These are phyloP conservation scores for Amphirosellinia nigrospora DNA, from an alignment of 495 filamentous ascomycete genomes.

Conservation along the genomic window DNA sequence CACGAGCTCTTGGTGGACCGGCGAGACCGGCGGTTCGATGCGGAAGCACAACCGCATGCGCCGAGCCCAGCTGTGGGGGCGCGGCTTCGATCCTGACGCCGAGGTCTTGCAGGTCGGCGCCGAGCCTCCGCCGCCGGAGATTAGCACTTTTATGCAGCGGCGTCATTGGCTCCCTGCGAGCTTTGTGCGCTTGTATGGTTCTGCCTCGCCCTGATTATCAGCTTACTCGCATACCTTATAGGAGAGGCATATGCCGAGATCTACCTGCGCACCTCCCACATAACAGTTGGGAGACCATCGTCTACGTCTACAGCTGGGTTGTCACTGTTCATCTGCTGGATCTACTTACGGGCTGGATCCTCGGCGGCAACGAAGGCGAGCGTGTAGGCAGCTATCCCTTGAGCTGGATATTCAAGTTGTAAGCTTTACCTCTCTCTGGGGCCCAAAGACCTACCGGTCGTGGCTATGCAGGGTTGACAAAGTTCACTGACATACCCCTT, in stretches of 20 bases:
- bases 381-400: constrained; percentile 67
- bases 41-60: constrained; percentile 34
- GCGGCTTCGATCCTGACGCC: constrained; percentile 41
- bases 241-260: constrained; percentile 71
- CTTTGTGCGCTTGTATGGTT: constrained; percentile 74
- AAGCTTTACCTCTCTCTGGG: not conserved
- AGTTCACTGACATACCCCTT: constrained; percentile 30
- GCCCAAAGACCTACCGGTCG: not conserved
- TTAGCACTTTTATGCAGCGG: constrained; percentile 42
- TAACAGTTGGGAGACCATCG: constrained; percentile 65
- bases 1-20: constrained; percentile 64
- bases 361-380: constrained; percentile 63
- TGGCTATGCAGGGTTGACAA: not conserved
- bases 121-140: constrained; percentile 31
- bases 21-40: constrained; percentile 49
- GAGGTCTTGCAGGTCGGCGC: constrained; percentile 36
- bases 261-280: constrained; percentile 69
- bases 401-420: constrained; percentile 70
- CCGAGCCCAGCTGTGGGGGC: constrained; percentile 39
- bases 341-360: constrained; percentile 65
- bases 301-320: constrained; percentile 72
- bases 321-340: constrained; percentile 66
- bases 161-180: constrained; percentile 62
- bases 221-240: constrained; percentile 64
- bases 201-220: constrained; percentile 63